Evolutionary conservation across 2,329 filamentous ascomycete species (phyloP).

Genomic region (Hypoxylon sp.): DNA sequence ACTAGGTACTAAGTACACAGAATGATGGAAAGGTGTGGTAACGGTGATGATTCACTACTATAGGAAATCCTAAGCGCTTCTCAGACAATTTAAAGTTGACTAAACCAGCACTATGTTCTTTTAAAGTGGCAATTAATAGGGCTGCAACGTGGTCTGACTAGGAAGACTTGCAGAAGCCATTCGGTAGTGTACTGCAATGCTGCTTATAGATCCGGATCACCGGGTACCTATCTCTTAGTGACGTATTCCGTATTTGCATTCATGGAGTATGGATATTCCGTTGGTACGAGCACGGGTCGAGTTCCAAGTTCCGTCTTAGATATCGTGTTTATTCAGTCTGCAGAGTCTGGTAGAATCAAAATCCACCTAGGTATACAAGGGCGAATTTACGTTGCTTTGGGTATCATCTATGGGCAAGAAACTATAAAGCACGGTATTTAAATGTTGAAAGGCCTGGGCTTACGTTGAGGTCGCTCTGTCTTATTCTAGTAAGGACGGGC

Average conservation of each 20-base stretch:
- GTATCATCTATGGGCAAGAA: background rate
- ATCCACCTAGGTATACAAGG: background rate
- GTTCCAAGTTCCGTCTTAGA: background rate
- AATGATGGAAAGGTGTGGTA: conserved; percentile 31
- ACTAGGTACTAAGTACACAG: background rate
- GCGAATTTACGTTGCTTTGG: background rate
- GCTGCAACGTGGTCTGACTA: conserved; percentile 21
- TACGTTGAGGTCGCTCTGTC: background rate
- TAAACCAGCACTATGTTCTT: background rate
- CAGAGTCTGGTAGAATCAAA: no score
- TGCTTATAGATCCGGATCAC: conserved; percentile 34
- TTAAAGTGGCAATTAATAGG: conserved; percentile 15
- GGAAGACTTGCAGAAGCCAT: conserved; percentile 29
- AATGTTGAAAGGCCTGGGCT: background rate
- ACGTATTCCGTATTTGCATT: background rate
- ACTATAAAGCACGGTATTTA: background rate
- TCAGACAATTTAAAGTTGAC: background rate
- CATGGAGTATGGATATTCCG: background rate
- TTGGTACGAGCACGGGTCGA: background rate
- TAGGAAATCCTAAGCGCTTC: background rate
- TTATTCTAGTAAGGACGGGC: conserved; percentile 3
- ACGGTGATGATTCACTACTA: conserved; percentile 23
- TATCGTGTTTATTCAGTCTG: no score
- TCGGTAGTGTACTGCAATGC: conserved; percentile 28
- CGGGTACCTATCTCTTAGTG: conserved; percentile 19